phyloP scores from a whole-genome alignment of 1,139 yeast genomes.

The Yamadazyma mexicana region DNA sequence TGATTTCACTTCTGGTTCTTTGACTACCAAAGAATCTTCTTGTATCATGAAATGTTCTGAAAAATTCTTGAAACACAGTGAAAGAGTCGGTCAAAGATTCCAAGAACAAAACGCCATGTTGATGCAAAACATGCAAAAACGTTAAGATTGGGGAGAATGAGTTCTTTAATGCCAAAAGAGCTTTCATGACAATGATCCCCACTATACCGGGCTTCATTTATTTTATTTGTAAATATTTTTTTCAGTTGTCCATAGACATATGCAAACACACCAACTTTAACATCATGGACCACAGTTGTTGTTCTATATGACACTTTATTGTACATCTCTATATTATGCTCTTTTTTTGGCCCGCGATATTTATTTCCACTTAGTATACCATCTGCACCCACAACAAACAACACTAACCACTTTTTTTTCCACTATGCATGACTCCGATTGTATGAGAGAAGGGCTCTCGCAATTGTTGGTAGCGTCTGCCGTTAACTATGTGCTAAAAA shows the following conservation, averaged over 20 bases:
- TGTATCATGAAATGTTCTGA: conserved; percentile 94
- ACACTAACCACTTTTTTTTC: no score
- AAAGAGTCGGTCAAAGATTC: conserved; percentile 98
- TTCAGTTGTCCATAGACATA: conserved; percentile 1
- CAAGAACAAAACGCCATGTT: conserved; percentile 83
- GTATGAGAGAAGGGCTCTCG: conserved; percentile 20
- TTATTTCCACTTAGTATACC: neutral
- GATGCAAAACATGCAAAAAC: conserved; percentile 49
- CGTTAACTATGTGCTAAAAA: conserved; percentile 24
- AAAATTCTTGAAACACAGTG: conserved; percentile 96
- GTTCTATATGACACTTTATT: no score
- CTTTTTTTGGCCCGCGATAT: conserved; percentile 1
- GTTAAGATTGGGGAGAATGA: no score
- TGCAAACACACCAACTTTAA: neutral
- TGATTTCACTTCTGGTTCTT: conserved; percentile 90
- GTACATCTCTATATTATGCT: no score
- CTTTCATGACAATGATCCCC: neutral
- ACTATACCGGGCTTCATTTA: neutral
- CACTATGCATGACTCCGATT: conserved; percentile 14
- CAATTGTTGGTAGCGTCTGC: conserved; percentile 32
- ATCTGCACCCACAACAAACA: no score
- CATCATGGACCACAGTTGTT: no score
- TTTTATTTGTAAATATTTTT: neutral
- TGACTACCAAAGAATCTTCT: conserved; percentile 78
- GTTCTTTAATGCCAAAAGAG: neutral